Conservation (phyloP, 1,139 yeast genomes). For the Meyerozyma athensensis region DNA sequence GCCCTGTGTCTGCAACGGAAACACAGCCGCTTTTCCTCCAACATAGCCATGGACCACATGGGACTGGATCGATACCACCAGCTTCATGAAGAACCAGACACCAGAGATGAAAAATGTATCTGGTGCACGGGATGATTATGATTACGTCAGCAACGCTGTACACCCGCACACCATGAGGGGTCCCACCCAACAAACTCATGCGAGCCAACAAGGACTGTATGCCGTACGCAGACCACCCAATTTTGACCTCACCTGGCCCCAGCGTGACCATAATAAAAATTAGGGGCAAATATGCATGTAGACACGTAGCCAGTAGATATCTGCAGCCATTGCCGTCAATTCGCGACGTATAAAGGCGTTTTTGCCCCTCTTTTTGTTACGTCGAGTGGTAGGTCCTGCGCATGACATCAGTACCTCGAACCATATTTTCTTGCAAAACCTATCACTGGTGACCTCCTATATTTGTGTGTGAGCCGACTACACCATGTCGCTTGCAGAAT, state of each 20-base stretch:
- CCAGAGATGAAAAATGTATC: neutral
- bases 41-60: constrained; percentile 47
- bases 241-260: no score
- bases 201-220: constrained; percentile 2
- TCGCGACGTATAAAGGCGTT: no score
- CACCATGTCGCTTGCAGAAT: constrained; percentile 10
- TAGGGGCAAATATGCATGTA: neutral
- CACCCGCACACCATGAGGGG: neutral
- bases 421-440: neutral
- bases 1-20: constrained; percentile 40
- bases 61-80: constrained; percentile 37
- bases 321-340: no score
- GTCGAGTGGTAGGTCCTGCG: neutral
- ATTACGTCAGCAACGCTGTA: no score
- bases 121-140: neutral
- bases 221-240: neutral
- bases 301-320: neutral
- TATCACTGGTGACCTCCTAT: neutral
- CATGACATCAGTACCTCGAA: neutral
- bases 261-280: neutral
- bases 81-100: constrained; percentile 8
- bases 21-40: constrained; percentile 38
- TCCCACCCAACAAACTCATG: constrained; percentile 1
- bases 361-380: neutral
- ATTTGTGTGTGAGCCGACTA: neutral